A percentile compares a stretch with the other conserved stretches of the same genome.
These are phyloP conservation scores for Scalesia atractyloides DNA, from an alignment of 129 eudicot genomes.

Conservation along the genomic window DNA sequence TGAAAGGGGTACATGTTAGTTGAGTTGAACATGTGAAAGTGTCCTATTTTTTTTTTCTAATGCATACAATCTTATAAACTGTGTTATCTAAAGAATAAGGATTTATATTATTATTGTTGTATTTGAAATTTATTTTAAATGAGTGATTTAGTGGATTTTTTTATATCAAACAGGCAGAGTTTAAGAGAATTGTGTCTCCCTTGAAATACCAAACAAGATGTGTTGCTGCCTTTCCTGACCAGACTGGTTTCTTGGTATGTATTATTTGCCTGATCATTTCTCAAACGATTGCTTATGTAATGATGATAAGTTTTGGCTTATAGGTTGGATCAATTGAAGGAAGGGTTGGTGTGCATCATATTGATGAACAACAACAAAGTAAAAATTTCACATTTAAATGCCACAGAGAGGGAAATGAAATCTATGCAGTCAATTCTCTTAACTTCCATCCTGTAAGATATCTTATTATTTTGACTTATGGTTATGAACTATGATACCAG, in stretches of 20 bases:
- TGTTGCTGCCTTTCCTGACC: slow-evolving; percentile 95
- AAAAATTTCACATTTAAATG: slow-evolving; percentile 96
- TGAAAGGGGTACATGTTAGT: not conserved
- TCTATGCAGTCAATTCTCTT: slow-evolving; percentile 87
- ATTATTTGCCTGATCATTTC: not conserved
- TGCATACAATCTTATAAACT: not conserved
- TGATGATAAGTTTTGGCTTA: slow-evolving; percentile 20
- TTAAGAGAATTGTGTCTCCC: slow-evolving; percentile 78
- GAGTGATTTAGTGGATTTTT: slow-evolving; percentile 13
- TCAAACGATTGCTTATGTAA: not conserved
- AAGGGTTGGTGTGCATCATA: slow-evolving; percentile 96
- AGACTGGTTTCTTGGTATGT: slow-evolving; percentile 91
- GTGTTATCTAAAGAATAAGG: not conserved
- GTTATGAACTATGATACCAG: not conserved
- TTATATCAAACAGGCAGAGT: slow-evolving; percentile 58
- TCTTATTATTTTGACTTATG: slow-evolving; percentile 3
- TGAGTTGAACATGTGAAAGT: not conserved
- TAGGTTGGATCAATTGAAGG: slow-evolving; percentile 99
- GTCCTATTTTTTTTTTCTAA: not conserved
- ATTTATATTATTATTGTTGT: not conserved
- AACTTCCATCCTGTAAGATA: slow-evolving; percentile 93
- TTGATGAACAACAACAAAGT: slow-evolving; percentile 76
- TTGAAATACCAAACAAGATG: slow-evolving; percentile 95
- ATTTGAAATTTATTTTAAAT: not conserved
- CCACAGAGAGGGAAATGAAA: slow-evolving; percentile 82